A percentile compares a stretch with the other conserved stretches of the same genome.
These are phyloP conservation scores for Crithidia sp. DNA, from an alignment of 208 protist genomes.

Conservation along the genomic window DNA sequence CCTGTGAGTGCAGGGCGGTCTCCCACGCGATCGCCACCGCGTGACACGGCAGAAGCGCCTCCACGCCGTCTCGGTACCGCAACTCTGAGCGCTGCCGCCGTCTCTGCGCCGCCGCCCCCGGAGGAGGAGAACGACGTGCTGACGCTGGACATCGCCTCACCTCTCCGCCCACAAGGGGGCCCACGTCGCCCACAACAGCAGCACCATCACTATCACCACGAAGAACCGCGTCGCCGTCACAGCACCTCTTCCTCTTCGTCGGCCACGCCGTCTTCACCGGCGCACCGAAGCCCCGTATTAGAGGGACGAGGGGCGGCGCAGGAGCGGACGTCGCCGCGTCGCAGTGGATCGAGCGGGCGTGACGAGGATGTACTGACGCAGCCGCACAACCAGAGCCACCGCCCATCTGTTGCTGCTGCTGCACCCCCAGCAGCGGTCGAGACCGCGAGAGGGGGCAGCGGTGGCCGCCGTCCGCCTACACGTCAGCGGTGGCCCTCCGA, in stretches of 20 bases:
- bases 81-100: not conserved
- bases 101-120: conserved; percentile 25
- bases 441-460: not conserved
- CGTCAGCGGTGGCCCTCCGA: conserved; percentile 35
- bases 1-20: not conserved
- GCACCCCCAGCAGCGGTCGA: not conserved
- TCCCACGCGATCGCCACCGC: conserved; percentile 14
- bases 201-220: not conserved
- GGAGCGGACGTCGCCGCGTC: not conserved
- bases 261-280: not conserved
- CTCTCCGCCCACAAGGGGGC: not conserved
- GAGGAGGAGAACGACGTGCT: conserved; percentile 30
- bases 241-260: no score
- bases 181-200: not conserved
- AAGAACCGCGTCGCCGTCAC: no score
- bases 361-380: conserved; percentile 34
- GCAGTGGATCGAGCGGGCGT: not conserved
- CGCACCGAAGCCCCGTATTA: not conserved
- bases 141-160: conserved; percentile 13
- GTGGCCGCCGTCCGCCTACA: conserved; percentile 13
- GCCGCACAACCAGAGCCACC: conserved; percentile 21
- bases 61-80: not conserved
- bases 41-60: not conserved
- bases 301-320: not conserved
- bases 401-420: not conserved